These are phyloP conservation scores for Cystoderma amianthinum DNA, from an alignment of 768 basidiomycete genomes.

Conservation along the genomic window DNA sequence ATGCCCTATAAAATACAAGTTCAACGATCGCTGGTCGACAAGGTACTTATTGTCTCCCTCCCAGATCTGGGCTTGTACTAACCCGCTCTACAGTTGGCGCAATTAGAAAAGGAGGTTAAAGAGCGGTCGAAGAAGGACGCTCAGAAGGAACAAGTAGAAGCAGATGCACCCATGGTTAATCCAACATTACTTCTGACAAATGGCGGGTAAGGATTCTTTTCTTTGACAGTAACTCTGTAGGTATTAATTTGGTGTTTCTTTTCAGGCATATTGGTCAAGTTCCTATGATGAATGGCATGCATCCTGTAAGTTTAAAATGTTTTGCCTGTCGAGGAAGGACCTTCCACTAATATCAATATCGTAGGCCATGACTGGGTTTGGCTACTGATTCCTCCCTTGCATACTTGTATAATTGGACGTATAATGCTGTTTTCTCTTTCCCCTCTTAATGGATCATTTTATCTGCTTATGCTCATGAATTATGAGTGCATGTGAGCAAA, in stretches of 20 bases:
- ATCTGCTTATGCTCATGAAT: background rate
- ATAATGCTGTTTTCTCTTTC: constrained; percentile 16
- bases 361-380: constrained; percentile 64
- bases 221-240: constrained; percentile 5
- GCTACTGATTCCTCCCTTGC: constrained; percentile 17
- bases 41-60: too few relatives aligned
- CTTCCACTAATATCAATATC: background rate
- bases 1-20: constrained; percentile 95
- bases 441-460: constrained; percentile 18
- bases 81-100: constrained; percentile 44
- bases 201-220: constrained; percentile 35
- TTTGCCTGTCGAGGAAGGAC: background rate
- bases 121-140: constrained; percentile 83
- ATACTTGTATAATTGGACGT: constrained; percentile 22
- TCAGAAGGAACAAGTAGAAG: constrained; percentile 85
- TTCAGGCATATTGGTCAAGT: constrained; percentile 57
- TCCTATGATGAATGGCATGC: constrained; percentile 66
- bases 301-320: constrained; percentile 50
- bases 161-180: constrained; percentile 84
- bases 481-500: background rate
- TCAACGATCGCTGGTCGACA: constrained; percentile 72
- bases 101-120: constrained; percentile 84
- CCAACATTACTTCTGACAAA: constrained; percentile 70
- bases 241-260: too few relatives aligned
- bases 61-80: constrained; percentile 2